Evolutionary conservation across 257 asterid species (phyloP).

Genomic region (Thymus mandschuricus): DNA sequence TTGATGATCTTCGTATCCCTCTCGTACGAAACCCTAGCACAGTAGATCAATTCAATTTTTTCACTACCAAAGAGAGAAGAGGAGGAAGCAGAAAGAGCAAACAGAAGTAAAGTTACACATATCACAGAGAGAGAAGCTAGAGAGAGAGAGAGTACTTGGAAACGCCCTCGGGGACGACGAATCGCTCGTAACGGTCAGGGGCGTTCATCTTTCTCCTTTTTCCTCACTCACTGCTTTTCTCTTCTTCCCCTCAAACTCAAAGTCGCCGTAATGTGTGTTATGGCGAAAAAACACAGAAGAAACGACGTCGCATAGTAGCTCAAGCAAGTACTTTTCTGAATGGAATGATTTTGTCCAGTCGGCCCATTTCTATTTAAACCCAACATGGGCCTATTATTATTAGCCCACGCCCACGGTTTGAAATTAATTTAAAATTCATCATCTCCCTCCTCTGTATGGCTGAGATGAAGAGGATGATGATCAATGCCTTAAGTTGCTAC

Average conservation of each 20-base stretch:
- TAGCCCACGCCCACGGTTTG: no score
- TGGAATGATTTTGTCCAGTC: no score
- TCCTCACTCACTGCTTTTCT: conserved; percentile 7
- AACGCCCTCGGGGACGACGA: conserved; percentile 92
- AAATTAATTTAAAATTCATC: no score
- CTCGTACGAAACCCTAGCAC: conserved; percentile 84
- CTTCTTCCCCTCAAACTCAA: background rate
- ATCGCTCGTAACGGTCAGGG: conserved; percentile 92
- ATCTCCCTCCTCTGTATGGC: no score
- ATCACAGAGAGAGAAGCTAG: conserved; percentile 9
- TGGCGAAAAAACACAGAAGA: no score
- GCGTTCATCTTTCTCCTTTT: conserved; percentile 47
- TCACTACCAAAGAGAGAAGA: conserved; percentile 9
- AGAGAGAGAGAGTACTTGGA: conserved; percentile 52
- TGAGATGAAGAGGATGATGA: no score
- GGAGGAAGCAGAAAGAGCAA: background rate
- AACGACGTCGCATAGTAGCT: no score
- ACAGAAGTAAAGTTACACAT: background rate
- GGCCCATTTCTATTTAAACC: no score
- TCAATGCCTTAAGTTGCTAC: no score
- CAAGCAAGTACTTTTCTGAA: no score
- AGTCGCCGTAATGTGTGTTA: no score
- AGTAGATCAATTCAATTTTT: background rate
- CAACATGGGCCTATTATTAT: no score
- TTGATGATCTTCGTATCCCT: conserved; percentile 94